A percentile compares a stretch with the other conserved stretches of the same genome.
Evolutionary conservation across 257 asterid species (phyloP).

Genomic region (Orobanche coerulescens): DNA sequence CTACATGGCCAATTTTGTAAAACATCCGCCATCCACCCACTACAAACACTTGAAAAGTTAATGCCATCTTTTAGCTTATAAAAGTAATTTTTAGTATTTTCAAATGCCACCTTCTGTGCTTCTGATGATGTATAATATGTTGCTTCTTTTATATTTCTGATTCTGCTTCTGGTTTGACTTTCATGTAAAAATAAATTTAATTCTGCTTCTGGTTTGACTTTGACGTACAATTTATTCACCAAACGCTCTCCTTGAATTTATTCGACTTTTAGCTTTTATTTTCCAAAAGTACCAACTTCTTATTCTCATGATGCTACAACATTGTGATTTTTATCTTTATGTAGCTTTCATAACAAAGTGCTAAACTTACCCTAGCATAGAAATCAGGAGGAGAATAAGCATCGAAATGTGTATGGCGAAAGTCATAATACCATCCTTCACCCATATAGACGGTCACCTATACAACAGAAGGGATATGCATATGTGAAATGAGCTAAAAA

Average conservation of each 20-base stretch:
- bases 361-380: slow-evolving; percentile 65
- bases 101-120: not conserved
- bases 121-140: not conserved
- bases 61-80: too few relatives aligned
- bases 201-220: not conserved
- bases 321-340: not conserved
- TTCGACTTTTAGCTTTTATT: not conserved
- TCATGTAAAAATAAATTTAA: not conserved
- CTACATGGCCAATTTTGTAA: too few relatives aligned
- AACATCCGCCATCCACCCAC: too few relatives aligned
- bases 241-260: not conserved
- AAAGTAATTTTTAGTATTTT: not conserved
- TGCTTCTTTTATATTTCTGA: not conserved
- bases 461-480: slow-evolving; percentile 16
- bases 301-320: not conserved
- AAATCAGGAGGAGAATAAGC: slow-evolving; percentile 88
- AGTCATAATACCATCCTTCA: slow-evolving; percentile 88
- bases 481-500: slow-evolving; percentile 1
- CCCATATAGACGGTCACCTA: slow-evolving; percentile 91
- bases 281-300: too few relatives aligned
- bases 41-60: too few relatives aligned
- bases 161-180: not conserved
- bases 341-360: not conserved
- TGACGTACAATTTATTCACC: not conserved
- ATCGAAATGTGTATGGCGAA: slow-evolving; percentile 67